Evolutionary conservation across 2,329 filamentous ascomycete species (phyloP).

Genomic region (Paraconiothyrium brasiliense): DNA sequence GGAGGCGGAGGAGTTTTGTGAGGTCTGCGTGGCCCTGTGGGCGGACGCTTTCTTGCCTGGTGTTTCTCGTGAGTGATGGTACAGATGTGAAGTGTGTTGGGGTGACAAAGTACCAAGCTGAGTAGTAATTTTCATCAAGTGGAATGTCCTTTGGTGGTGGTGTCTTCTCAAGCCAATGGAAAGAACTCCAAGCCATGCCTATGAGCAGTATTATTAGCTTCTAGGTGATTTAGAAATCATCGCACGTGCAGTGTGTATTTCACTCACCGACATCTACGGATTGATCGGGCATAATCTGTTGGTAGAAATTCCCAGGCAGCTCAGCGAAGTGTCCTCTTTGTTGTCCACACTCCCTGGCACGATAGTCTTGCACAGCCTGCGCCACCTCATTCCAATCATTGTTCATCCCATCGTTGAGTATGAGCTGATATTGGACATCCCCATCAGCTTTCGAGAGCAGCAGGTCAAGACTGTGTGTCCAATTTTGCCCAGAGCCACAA

Average conservation of each 20-base stretch:
- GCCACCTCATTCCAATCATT: slow-evolving; percentile 1
- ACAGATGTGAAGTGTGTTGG: not conserved
- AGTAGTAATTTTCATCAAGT: not conserved
- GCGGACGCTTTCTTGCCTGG: not conserved
- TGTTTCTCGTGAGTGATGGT: not conserved
- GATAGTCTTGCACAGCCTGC: not conserved
- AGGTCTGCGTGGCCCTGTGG: not conserved
- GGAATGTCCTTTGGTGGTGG: not conserved
- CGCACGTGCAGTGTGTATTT: not conserved
- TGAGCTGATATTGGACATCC: not conserved
- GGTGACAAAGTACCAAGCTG: not conserved
- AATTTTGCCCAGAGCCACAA: slow-evolving; percentile 3
- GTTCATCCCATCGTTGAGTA: slow-evolving; percentile 3
- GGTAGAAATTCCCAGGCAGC: not conserved
- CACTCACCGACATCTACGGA: slow-evolving; percentile 4
- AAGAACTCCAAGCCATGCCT: slow-evolving; percentile 7
- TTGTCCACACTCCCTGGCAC: not conserved
- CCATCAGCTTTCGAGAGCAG: slow-evolving; percentile 3
- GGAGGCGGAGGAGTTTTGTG: slow-evolving; percentile 5
- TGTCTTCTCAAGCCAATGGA: not conserved
- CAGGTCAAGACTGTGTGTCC: not conserved
- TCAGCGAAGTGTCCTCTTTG: not conserved
- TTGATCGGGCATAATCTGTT: not conserved
- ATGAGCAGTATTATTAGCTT: not conserved
- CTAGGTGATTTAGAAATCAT: not conserved